Conservation (phyloP, 441 rosid species). For the Croton setiger region DNA sequence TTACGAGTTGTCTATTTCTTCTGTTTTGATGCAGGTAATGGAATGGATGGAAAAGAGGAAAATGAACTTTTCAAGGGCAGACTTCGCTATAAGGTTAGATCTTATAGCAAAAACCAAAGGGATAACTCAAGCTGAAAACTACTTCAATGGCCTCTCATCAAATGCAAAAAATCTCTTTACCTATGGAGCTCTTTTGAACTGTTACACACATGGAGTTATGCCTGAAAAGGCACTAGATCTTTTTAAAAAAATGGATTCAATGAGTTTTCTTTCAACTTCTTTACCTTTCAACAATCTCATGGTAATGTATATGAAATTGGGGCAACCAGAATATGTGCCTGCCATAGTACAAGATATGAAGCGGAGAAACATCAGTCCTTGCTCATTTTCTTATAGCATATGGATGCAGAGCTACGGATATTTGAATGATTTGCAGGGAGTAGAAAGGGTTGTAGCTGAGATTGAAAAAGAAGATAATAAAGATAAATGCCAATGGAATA, state of each 20-base stretch:
- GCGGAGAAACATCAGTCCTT: conserved; percentile 33
- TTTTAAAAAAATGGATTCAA: conserved; percentile 53
- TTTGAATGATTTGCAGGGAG: conserved; percentile 53
- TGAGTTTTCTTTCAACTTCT: conserved; percentile 29
- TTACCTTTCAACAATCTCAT: conserved; percentile 59
- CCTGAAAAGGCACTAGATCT: conserved; percentile 53
- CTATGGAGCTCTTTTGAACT: conserved; percentile 61
- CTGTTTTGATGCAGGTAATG: conserved; percentile 39
- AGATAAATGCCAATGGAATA: conserved; percentile 42
- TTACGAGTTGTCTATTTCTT: not conserved
- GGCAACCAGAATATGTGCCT: conserved; percentile 58
- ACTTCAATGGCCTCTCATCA: conserved; percentile 43
- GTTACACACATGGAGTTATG: conserved; percentile 50
- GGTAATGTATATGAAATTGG: conserved; percentile 48
- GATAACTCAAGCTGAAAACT: conserved; percentile 56
- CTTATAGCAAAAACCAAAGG: conserved; percentile 59
- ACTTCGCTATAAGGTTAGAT: conserved; percentile 52
- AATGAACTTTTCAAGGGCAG: conserved; percentile 35
- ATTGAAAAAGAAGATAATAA: conserved; percentile 29
- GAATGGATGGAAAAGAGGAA: conserved; percentile 86
- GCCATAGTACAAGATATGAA: conserved; percentile 50
- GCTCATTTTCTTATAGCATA: conserved; percentile 31
- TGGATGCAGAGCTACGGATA: conserved; percentile 65
- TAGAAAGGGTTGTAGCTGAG: conserved; percentile 51
- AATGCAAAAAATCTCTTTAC: conserved; percentile 33